Evolutionary conservation across 805 yeast species (phyloP).

Genomic region (Candida koratica): DNA sequence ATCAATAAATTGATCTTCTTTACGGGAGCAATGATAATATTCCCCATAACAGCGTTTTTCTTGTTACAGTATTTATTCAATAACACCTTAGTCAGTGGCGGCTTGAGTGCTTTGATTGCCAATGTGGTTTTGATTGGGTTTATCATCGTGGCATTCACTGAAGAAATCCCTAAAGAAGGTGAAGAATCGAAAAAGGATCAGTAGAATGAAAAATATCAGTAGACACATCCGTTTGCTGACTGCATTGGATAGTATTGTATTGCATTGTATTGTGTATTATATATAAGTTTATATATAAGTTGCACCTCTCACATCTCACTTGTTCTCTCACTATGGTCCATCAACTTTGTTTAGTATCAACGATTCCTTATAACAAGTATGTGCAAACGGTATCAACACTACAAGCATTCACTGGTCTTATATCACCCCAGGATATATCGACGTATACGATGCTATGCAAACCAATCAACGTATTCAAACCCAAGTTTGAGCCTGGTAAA

Average conservation of each 20-base stretch:
- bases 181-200: conserved; percentile 19
- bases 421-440: conserved; percentile 41
- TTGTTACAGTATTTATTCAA: conserved; percentile 42
- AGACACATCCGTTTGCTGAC: neutral
- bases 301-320: neutral
- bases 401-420: conserved; percentile 49
- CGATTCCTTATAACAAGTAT: conserved; percentile 40
- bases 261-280: neutral
- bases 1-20: conserved; percentile 65
- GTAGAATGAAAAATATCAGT: too few relatives aligned
- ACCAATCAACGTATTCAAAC: conserved; percentile 50
- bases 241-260: neutral
- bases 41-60: conserved; percentile 66
- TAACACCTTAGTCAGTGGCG: conserved; percentile 69
- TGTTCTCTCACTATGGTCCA: too few relatives aligned
- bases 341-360: conserved; percentile 47
- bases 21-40: conserved; percentile 71
- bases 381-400: conserved; percentile 45
- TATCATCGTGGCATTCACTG: conserved; percentile 69
- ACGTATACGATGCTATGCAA: conserved; percentile 48
- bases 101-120: conserved; percentile 73
- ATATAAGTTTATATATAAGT: neutral
- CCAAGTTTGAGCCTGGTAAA: conserved; percentile 53
- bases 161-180: conserved; percentile 39
- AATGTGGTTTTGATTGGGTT: conserved; percentile 71